Evolutionary conservation across 306 rosid genomes (phyloP), one percentile per base, ranked within the genome.

Genomic region (Acacia crassicarpa): DNA sequence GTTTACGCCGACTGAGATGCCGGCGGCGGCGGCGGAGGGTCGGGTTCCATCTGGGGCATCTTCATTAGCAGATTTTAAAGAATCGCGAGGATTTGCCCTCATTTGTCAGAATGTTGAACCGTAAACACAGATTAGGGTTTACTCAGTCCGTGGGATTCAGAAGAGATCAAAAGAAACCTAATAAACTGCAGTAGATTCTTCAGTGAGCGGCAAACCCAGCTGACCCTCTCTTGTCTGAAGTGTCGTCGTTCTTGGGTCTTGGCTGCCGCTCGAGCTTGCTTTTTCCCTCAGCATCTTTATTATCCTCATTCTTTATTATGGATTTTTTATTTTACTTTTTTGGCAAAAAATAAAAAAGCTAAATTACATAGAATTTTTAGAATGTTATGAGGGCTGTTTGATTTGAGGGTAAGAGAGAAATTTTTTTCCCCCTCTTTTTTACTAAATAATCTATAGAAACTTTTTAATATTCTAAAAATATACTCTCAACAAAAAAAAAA

Each of bases 1-100:
- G 17, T 83, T 82, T 0, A 73, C 83, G 54, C 77, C 84, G 25
- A 67, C 2, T n/a, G 76, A 79, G 58, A 75, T 13, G 66, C 79
- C 84, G 45, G 35, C 85, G 16, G 10, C 81, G 40, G 22, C 80
- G 3, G 4, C 1, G 3, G 23, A 5, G 66, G 54, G 56, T 22
- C 80, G 76, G 56, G 38, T 33, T 40, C 9, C 8, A 17, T 45
- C 59, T 19, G 56, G 41, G 17, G n/a, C 79, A 14, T 75, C 79
- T 15, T 72, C 76, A 32, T 9, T 20, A 19, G 78, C 25, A 27
- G 49, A 67, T 10, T 67, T 67, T 67, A 27, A 38, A 12, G 49
- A 30, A 16, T 67, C 48, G 13, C 38, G 76, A 45, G 12, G 61
- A 49, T 74, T 54, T 48, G 10, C 30, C 65, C 32, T 51, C 65